Evolutionary conservation across 371 early-diverging fungal genomes (phyloP).

Genomic region (Circinella umbellata): DNA sequence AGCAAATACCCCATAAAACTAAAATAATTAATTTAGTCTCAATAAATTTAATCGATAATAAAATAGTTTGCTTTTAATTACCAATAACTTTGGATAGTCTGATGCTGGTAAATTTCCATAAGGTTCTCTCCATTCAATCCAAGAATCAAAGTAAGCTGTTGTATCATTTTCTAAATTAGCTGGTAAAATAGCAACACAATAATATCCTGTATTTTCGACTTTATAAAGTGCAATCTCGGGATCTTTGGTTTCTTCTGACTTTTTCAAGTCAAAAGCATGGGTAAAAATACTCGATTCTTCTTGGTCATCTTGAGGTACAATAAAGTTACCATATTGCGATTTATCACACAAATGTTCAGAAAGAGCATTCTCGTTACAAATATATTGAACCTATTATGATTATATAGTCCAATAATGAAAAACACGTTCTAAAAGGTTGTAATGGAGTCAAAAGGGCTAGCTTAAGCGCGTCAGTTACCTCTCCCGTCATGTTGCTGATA

Average conservation of each 20-base stretch:
- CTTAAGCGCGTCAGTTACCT: slow-evolving; percentile 23
- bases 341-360: slow-evolving; percentile 50
- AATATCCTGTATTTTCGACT: slow-evolving; percentile 72
- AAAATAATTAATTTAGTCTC: not conserved
- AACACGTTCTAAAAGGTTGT: not conserved
- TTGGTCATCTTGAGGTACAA: slow-evolving; percentile 34
- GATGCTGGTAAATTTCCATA: slow-evolving; percentile 85
- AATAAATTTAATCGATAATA: no score
- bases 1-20: slow-evolving; percentile 75
- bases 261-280: slow-evolving; percentile 31
- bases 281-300: slow-evolving; percentile 49
- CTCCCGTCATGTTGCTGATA: slow-evolving; percentile 29
- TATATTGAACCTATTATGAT: slow-evolving; percentile 42
- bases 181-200: slow-evolving; percentile 64
- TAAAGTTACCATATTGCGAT: slow-evolving; percentile 48
- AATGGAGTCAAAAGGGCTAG: no score
- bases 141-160: slow-evolving; percentile 53
- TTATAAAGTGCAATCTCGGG: slow-evolving; percentile 52
- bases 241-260: slow-evolving; percentile 14
- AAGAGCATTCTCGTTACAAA: slow-evolving; percentile 54
- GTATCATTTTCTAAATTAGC: slow-evolving; percentile 23
- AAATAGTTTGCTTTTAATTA: slow-evolving; percentile 17
- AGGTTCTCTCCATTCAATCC: slow-evolving; percentile 74
- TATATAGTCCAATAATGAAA: not conserved
- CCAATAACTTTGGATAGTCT: slow-evolving; percentile 89